phyloP scores from a whole-genome alignment of 148 eudicot genomes.

The Fagopyrum homotropicum region DNA sequence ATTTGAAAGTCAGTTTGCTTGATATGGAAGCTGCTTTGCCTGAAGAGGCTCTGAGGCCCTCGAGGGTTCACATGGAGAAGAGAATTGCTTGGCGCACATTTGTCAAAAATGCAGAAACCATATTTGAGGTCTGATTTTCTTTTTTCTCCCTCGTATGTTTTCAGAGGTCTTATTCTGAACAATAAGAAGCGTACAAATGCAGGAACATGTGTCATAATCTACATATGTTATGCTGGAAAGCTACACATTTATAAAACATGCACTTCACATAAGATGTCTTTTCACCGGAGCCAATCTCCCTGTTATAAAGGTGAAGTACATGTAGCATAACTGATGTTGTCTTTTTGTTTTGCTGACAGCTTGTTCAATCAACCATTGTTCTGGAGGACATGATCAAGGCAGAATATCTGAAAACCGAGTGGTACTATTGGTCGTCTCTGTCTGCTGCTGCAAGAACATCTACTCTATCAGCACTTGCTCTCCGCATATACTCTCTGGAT shows the following conservation, averaged over 20 bases:
- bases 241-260: no score
- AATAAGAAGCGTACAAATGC: no score
- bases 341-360: conserved; percentile 25
- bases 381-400: conserved; percentile 68
- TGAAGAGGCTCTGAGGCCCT: conserved; percentile 40
- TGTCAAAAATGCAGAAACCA: conserved; percentile 52
- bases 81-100: conserved; percentile 58
- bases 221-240: no score
- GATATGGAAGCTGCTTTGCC: conserved; percentile 77
- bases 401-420: conserved; percentile 44
- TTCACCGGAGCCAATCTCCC: no score
- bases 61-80: conserved; percentile 33
- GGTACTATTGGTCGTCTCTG: conserved; percentile 85
- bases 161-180: background rate
- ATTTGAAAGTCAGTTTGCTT: conserved; percentile 50
- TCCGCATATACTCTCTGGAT: conserved; percentile 63
- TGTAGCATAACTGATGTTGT: background rate
- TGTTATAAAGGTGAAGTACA: no score
- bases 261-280: no score
- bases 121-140: conserved; percentile 40
- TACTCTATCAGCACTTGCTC: conserved; percentile 54
- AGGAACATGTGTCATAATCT: no score
- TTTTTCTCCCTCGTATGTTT: background rate
- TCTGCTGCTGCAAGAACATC: conserved; percentile 65
- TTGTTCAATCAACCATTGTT: conserved; percentile 61